Conservation (phyloP, 306 rosid species). For the Medicago lupulina region DNA sequence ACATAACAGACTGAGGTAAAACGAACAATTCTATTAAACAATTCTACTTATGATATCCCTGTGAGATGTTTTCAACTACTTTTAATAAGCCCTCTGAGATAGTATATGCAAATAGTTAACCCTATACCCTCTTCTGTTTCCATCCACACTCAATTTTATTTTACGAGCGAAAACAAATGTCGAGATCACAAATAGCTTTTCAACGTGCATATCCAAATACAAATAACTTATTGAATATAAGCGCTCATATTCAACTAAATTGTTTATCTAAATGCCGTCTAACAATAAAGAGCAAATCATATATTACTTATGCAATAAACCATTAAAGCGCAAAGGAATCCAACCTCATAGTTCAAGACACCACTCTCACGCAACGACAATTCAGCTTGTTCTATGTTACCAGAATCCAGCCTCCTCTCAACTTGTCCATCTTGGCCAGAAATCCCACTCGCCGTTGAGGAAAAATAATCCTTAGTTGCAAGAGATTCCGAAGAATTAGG, state of each 20-base stretch:
- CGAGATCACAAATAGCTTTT: background rate
- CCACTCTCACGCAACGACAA: constrained; percentile 83
- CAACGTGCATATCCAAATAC: background rate
- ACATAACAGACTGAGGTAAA: constrained; percentile 1
- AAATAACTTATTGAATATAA: background rate
- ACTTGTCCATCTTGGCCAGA: constrained; percentile 50
- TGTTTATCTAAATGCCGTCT: background rate
- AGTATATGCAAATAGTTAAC: background rate
- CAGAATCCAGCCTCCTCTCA: constrained; percentile 55
- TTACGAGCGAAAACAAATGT: background rate
- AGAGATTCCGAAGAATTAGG: constrained; percentile 54
- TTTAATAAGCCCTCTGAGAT: background rate
- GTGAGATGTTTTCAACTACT: background rate
- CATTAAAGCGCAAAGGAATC: constrained; percentile 23
- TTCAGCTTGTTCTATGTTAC: constrained; percentile 84
- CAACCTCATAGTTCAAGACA: constrained; percentile 84
- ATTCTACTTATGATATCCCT: background rate
- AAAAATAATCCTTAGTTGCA: constrained; percentile 57
- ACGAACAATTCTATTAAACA: constrained; percentile 3
- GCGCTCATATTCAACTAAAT: background rate
- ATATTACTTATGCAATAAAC: constrained; percentile 10
- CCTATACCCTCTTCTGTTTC: background rate
- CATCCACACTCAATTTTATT: background rate
- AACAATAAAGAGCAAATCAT: constrained; percentile 14
- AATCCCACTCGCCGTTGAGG: constrained; percentile 46